Percentiles rank a stretch among this genome's conserved stretches.
phyloP scores from a whole-genome alignment of 208 protist species.

The Trypanosoma avium region DNA sequence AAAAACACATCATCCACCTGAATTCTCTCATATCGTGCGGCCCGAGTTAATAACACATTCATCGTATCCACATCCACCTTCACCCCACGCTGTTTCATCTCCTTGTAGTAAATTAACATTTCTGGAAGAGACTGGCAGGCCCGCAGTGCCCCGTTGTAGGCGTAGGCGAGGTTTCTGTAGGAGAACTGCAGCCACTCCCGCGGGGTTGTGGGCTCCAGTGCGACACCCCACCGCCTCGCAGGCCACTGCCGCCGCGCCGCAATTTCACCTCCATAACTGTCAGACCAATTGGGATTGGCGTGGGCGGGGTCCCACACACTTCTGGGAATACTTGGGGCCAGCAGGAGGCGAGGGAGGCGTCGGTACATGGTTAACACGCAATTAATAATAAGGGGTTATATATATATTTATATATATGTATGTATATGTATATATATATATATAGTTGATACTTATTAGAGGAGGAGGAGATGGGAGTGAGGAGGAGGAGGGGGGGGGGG shows the following conservation, averaged over 20 bases:
- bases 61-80: conserved; percentile 90
- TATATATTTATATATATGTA: too few species aligned
- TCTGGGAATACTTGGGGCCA: conserved; percentile 70
- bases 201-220: conserved; percentile 82
- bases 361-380: too few species aligned
- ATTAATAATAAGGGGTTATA: too few species aligned
- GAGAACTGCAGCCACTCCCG: conserved; percentile 80
- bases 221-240: conserved; percentile 81
- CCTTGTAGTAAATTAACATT: conserved; percentile 87
- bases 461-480: background rate
- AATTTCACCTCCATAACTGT: conserved; percentile 77
- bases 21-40: conserved; percentile 81
- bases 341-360: conserved; percentile 23
- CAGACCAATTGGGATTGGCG: conserved; percentile 83
- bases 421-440: too few species aligned
- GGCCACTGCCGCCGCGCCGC: conserved; percentile 83
- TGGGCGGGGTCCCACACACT: conserved; percentile 85
- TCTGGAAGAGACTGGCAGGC: conserved; percentile 78
- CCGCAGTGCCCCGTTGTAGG: conserved; percentile 89
- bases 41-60: conserved; percentile 81
- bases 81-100: conserved; percentile 90
- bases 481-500: background rate
- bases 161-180: conserved; percentile 84
- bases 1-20: conserved; percentile 82
- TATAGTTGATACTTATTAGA: too few species aligned